Base-by-base conservation (phyloP, 1,284 basidiomycete genomes). In the Pseudomicrostroma phylloplanum region DNA sequence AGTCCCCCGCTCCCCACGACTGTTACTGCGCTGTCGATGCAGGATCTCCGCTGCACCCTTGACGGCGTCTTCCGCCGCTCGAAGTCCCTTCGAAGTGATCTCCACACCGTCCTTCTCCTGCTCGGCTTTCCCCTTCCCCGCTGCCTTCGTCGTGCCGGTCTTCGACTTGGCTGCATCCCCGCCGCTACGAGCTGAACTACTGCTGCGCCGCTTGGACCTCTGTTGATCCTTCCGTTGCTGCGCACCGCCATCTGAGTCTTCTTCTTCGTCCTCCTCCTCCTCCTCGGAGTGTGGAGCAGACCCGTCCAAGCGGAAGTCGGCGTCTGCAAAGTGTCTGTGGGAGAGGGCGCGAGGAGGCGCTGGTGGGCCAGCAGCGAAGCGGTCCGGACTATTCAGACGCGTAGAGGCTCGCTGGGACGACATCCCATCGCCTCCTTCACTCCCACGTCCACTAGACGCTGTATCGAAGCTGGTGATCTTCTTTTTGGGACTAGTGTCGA, bases 351-450 rank as follows among this genome's bases (percentile, higher is more conserved):
- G 65, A 13, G 75, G 75, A 1, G 75, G 71, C 4, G 64, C 53
- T 1, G 75, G 75, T 3, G 75, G 75, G 1, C 75, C 75, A 19
- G 70, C 69, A 21, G 73, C 48, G 46, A 73, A 77, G 0, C 75
- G 68, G 55, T 76, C 72, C 0, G 75, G 75, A 48, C 69, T 70
- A 54, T 72, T 63, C 55, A 74, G 60, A 41, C 62, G 21, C 19
- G 61, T 48, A 48, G 43, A 21, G 17, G 43, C 43, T 48, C 12
- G 43, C 43, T 4, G 17, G 6, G 17, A 17, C 6, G 15, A 48
- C 6, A n/a, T 17, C 12, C 43, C 30, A 9, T 3, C 30, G 30
- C 30, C 9, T 36, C 4, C 30, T 36, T 36, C 30, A 36, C 30
- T 9, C 30, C 4, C 30, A 9, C 30, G 30, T 36, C 30, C 30